phyloP scores from a whole-genome alignment of 768 basidiomycete genomes.

The Trametes maxima region DNA sequence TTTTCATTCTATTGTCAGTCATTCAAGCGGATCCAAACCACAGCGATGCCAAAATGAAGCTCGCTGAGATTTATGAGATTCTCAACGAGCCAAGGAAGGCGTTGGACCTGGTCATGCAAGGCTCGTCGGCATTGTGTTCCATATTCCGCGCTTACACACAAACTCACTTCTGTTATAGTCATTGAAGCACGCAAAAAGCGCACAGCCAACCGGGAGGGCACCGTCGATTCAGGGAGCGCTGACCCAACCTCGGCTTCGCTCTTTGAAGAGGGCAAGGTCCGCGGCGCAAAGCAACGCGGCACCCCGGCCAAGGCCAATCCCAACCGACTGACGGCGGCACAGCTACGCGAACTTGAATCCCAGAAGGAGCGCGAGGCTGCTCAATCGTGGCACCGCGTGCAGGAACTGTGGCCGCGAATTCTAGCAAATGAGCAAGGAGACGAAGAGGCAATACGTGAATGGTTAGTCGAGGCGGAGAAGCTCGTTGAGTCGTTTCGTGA shows the following conservation, averaged over 20 bases:
- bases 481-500: conserved; percentile 89
- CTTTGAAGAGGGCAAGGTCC: conserved; percentile 57
- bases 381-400: conserved; percentile 58
- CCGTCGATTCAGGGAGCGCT: conserved; percentile 25
- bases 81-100: conserved; percentile 80
- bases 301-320: conserved; percentile 36
- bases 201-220: conserved; percentile 16
- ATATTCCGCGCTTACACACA: not conserved
- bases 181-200: conserved; percentile 38
- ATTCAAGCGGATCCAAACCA: conserved; percentile 71
- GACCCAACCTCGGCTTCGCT: conserved; percentile 49
- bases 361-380: conserved; percentile 68
- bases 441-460: conserved; percentile 61
- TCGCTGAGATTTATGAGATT: conserved; percentile 90
- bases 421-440: conserved; percentile 41
- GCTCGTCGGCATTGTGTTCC: conserved; percentile 40
- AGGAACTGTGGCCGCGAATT: conserved; percentile 64
- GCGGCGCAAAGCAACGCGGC: conserved; percentile 40
- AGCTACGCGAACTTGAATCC: conserved; percentile 63
- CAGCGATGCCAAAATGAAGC: conserved; percentile 84
- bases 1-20: conserved; percentile 46
- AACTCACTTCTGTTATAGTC: conserved; percentile 27
- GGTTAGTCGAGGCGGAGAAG: conserved; percentile 83
- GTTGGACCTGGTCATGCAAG: conserved; percentile 81
- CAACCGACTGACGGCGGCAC: conserved; percentile 56